Conservation (phyloP, 2,329 filamentous ascomycete species). For the Colletotrichum chlorophyti region DNA sequence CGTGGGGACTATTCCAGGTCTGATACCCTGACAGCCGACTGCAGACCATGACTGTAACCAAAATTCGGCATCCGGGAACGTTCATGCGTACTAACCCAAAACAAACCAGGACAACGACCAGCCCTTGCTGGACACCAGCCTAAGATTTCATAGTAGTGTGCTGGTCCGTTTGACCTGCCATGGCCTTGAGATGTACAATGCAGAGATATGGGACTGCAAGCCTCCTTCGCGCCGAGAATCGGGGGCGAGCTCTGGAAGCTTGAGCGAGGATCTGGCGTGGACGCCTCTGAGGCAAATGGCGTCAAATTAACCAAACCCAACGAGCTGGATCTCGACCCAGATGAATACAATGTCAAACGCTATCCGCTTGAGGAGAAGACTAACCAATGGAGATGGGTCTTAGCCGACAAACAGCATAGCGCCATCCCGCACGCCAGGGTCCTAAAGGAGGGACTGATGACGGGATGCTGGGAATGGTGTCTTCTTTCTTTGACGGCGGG, state of each 20-base stretch:
- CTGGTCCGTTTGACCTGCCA: slow-evolving; percentile 57
- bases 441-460: slow-evolving; percentile 60
- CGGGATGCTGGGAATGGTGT: slow-evolving; percentile 55
- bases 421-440: slow-evolving; percentile 44
- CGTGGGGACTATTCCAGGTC: slow-evolving; percentile 55
- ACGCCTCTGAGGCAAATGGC: slow-evolving; percentile 39
- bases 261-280: slow-evolving; percentile 36
- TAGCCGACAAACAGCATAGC: slow-evolving; percentile 48
- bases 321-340: slow-evolving; percentile 35
- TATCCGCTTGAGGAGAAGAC: slow-evolving; percentile 34
- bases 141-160: slow-evolving; percentile 60
- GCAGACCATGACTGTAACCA: slow-evolving; percentile 51
- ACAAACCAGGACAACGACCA: slow-evolving; percentile 41
- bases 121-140: slow-evolving; percentile 60
- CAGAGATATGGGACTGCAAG: slow-evolving; percentile 50
- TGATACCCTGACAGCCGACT: slow-evolving; percentile 45
- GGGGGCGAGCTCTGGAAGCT: slow-evolving; percentile 49
- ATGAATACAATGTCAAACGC: slow-evolving; percentile 21
- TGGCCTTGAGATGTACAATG: slow-evolving; percentile 57
- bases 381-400: slow-evolving; percentile 61
- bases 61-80: slow-evolving; percentile 52
- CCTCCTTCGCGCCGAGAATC: slow-evolving; percentile 39
- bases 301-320: slow-evolving; percentile 39
- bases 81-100: slow-evolving; percentile 52
- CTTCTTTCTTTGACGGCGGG: slow-evolving; percentile 53